Base-by-base conservation (phyloP, 108 stramenopile genomes). In the Cyclotella distinguenda region DNA sequence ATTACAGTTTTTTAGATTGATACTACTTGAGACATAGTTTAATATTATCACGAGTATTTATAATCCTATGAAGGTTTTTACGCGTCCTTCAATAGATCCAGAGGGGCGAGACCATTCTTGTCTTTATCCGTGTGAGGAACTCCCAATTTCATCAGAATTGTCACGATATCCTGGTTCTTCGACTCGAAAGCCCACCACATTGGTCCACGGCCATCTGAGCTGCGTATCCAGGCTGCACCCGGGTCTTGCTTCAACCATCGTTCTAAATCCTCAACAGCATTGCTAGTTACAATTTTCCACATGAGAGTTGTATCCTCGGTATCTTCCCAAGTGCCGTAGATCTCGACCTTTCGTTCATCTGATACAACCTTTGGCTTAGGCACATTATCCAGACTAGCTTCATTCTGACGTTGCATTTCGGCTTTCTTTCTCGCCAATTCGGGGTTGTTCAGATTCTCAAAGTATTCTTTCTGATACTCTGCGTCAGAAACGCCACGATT, bases 181-280 rank as follows among this genome's bases (percentile, higher is more conserved):
- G 81, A 61, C 67, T 93, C 91, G 73, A 90, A 89, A 12, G 94
- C 91, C 94, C 94, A 95, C 85, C 83, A 94, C 70, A 72, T 92
- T 1, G 94, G 94, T 19, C 94, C 94, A 22, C 94, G 74, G 9
- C 94, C 94, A 82, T 95, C 94, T 10, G 73, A 58, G 68, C 86
- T 87, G n/a, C 94, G 84, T 19, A 93, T 59, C 66, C 82, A 89
- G 10, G 88, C 90, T 16, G 82, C 78, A 12, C 76, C 74, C n/a
- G 94, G 94, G 43, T 88, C 84, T 19, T 64, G 79, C 28, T 83
- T 75, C 54, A 95, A 31, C 86, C 87, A 89, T 40, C 64, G 60
- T 36, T 79, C 40, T 35, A 95, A 60, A 10, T 86, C 88, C 10
- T 81, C 81, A 18, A 91, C 77, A 21, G 70, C 66, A 55, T 75